Evolutionary conservation across 148 eudicot genomes (phyloP).

Genomic region (Chenopodium album): DNA sequence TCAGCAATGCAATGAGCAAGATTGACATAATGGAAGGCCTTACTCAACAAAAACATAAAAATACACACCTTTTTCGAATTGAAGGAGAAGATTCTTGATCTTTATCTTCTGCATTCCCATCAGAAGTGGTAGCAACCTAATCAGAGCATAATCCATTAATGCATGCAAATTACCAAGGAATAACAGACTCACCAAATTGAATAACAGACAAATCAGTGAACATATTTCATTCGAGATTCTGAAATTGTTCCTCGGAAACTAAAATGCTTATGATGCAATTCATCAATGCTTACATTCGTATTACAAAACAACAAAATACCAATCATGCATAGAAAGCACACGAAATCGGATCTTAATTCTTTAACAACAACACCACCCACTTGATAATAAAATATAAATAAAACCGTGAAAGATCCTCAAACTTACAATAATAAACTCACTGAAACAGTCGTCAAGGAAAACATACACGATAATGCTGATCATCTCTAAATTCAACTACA

Average conservation of each 20-base stretch:
- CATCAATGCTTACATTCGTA: neutral
- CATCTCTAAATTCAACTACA: neutral
- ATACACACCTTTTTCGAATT: conserved; percentile 50
- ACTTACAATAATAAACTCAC: neutral
- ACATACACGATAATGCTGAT: neutral
- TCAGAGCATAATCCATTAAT: conserved; percentile 9
- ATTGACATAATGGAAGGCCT: no score
- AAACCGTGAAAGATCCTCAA: neutral
- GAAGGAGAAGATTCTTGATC: conserved; percentile 33
- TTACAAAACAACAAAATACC: neutral
- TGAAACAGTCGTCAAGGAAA: neutral
- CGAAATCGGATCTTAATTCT: neutral
- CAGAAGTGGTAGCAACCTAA: conserved; percentile 64
- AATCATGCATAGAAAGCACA: neutral
- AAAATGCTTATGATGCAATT: neutral
- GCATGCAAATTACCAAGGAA: neutral
- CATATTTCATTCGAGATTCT: neutral
- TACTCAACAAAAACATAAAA: neutral
- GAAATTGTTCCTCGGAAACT: no score
- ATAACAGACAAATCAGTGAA: neutral
- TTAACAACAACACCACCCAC: neutral
- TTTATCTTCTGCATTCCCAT: conserved; percentile 47
- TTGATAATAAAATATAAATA: no score
- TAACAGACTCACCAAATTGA: neutral
- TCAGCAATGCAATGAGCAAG: conserved; percentile 14